phyloP scores from a whole-genome alignment of 495 filamentous ascomycete genomes.

The Talaromyces liani region DNA sequence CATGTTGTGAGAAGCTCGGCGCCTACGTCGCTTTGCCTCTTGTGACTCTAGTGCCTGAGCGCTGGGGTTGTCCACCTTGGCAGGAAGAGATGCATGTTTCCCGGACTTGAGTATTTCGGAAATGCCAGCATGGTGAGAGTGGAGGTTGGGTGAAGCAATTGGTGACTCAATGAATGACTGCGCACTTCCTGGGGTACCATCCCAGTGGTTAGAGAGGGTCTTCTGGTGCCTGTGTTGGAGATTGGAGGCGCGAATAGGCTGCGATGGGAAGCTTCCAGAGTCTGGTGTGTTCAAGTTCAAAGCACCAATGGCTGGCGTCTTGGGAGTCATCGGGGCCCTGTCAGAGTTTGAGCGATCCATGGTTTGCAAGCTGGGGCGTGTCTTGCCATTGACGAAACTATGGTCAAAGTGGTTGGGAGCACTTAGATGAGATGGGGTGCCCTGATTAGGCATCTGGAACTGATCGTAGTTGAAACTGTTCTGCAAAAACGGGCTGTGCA shows the following conservation, averaged over 20 bases:
- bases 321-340: constrained; percentile 74
- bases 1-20: constrained; percentile 91
- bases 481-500: constrained; percentile 77
- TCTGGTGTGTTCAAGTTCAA: constrained; percentile 56
- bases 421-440: constrained; percentile 43
- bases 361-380: constrained; percentile 51
- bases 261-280: constrained; percentile 61
- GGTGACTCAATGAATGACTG: constrained; percentile 78
- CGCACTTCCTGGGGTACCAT: constrained; percentile 67
- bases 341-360: constrained; percentile 66
- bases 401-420: constrained; percentile 48
- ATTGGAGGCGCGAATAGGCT: constrained; percentile 60
- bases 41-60: constrained; percentile 59
- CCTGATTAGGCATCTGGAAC: constrained; percentile 50
- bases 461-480: constrained; percentile 59
- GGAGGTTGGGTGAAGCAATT: constrained; percentile 60
- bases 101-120: constrained; percentile 62
- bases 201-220: constrained; percentile 74
- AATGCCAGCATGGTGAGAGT: constrained; percentile 53
- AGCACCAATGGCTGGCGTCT: constrained; percentile 54
- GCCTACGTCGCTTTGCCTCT: constrained; percentile 83
- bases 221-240: constrained; percentile 67
- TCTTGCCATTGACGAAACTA: constrained; percentile 39
- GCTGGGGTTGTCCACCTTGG: constrained; percentile 56
- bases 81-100: constrained; percentile 62